These are phyloP conservation scores for Bothriochloa decipiens DNA, from an alignment of 176 grass and related monocot species.

Conservation along the genomic window DNA sequence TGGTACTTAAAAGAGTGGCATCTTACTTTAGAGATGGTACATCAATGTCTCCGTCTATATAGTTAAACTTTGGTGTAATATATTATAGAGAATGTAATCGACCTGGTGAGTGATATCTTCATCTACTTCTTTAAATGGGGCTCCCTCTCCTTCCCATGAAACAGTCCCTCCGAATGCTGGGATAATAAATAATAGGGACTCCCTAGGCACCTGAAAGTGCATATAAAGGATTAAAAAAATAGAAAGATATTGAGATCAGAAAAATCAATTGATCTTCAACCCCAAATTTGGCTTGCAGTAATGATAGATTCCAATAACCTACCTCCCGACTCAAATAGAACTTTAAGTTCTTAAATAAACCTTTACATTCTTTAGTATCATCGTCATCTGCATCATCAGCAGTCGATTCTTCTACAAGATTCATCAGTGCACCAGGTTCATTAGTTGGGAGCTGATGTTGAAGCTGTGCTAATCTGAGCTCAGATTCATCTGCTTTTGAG, in stretches of 20 bases:
- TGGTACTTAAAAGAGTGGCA: not conserved
- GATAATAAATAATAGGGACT: constrained; percentile 90
- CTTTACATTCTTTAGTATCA: constrained; percentile 73
- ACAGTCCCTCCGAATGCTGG: constrained; percentile 91
- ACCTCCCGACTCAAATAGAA: constrained; percentile 97
- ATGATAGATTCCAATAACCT: not conserved
- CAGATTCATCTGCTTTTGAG: constrained; percentile 66
- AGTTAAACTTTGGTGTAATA: not conserved
- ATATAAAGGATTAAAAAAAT: not conserved
- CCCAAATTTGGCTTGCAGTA: constrained; percentile 7
- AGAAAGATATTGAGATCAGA: no score
- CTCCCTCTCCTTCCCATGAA: constrained; percentile 93
- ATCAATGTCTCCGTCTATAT: constrained; percentile 1
- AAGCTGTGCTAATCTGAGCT: constrained; percentile 89
- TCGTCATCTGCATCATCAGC: constrained; percentile 57
- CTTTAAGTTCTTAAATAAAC: constrained; percentile 85
- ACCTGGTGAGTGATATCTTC: constrained; percentile 90
- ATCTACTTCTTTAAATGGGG: constrained; percentile 81
- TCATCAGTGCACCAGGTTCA: constrained; percentile 93
- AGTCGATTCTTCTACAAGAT: constrained; percentile 82
- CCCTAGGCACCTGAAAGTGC: constrained; percentile 80
- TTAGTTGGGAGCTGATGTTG: constrained; percentile 89
- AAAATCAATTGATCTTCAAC: constrained; percentile 14
- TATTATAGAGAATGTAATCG: constrained; percentile 2
- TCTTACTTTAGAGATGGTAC: constrained; percentile 13